phyloP scores from a whole-genome alignment of 179 eudicot genomes.

The Beta lomatogona region DNA sequence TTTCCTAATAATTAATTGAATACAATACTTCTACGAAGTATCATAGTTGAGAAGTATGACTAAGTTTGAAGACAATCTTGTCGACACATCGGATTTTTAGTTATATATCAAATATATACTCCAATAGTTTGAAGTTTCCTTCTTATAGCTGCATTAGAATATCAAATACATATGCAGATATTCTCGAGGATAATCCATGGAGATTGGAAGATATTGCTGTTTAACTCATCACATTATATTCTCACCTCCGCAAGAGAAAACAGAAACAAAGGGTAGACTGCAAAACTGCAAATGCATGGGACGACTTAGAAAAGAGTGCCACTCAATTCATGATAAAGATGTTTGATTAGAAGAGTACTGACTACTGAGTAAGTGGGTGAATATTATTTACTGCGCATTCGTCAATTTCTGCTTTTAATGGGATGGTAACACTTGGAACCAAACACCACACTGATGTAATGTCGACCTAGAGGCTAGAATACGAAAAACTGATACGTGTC shows the following conservation, averaged over 20 bases:
- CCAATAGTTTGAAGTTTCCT: too few relatives aligned
- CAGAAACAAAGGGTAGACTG: not conserved
- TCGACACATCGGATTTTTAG: too few relatives aligned
- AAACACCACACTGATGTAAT: not conserved
- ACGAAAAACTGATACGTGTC: not conserved
- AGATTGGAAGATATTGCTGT: not conserved
- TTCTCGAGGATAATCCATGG: too few relatives aligned
- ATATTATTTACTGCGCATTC: not conserved
- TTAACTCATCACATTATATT: not conserved
- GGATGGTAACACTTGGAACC: not conserved
- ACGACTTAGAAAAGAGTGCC: slow-evolving; percentile 28
- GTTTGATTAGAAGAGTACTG: too few relatives aligned
- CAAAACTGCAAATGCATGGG: not conserved
- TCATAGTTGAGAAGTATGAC: too few relatives aligned
- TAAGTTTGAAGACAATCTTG: too few relatives aligned
- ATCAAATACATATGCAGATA: too few relatives aligned
- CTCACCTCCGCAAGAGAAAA: not conserved
- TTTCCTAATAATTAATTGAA: too few relatives aligned
- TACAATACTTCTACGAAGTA: too few relatives aligned
- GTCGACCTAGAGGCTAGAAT: not conserved
- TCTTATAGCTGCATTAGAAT: too few relatives aligned
- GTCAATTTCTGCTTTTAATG: not conserved
- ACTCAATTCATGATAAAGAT: not conserved
- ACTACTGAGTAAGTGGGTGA: not conserved
- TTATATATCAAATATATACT: too few relatives aligned